Base-by-base conservation (phyloP, 2,329 filamentous ascomycete species). In the Botrytis fabae region DNA sequence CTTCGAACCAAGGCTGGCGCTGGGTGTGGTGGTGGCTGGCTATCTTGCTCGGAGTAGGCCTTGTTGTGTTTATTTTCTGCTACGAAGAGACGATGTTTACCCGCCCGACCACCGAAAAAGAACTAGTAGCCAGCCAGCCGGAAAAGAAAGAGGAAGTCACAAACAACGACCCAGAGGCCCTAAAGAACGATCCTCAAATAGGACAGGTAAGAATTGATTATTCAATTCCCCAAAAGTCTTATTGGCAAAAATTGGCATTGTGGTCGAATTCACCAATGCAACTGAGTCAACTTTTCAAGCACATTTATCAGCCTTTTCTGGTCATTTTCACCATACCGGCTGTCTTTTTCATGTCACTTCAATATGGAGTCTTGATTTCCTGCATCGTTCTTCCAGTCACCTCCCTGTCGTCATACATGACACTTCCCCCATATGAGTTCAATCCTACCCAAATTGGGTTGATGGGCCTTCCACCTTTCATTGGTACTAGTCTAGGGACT, bases 11-110 rank as follows among this genome's bases (percentile, higher is more conserved):
- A 57, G 51, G 51, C 51, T 57, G 51, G 51, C 51, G 51, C 2
- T 57, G 51, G 51, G 51, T 57, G n/a, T 57, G 51, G 51, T 57
- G 51, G 51, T 57, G 51, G 51, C 51, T 57, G n/a, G 51, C 51
- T 32, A 57, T 57, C 16, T 28, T 57, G 51, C 51, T 57, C 9
- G 51, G 51, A 28, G n/a, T 3, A 0, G 51, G 51, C 2, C 7
- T 57, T 32, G 14, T 32, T 28, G 51, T 57, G 1, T 57, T 57
- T 28, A 0, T 57, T 18, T 57, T 57, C 14, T 57, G 51, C n/a
- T 57, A 28, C 7, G 51, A 57, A 28, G 51, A 57, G 51, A 57
- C 51, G 18, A 57, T 57, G 51, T 57, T 28, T 9, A 18, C 51
- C 14, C 51, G n/a, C 16, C 3, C 51, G 7, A 28, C 14, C 14